These are phyloP conservation scores for Falciphora oryzae DNA, from an alignment of 2,329 filamentous ascomycete genomes.

Conservation along the genomic window DNA sequence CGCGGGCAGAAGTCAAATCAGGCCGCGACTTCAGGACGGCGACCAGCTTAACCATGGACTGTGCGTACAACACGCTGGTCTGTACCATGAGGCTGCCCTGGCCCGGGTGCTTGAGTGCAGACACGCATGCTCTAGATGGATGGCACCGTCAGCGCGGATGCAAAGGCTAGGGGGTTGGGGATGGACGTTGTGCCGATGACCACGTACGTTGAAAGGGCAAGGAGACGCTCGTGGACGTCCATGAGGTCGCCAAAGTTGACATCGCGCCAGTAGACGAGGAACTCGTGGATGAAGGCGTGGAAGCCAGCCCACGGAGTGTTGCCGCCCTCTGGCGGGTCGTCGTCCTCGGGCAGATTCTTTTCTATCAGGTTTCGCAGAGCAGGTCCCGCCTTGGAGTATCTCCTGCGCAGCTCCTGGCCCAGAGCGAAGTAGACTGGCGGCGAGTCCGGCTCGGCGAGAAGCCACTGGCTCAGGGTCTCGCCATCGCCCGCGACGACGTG, in stretches of 20 bases:
- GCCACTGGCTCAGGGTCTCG: slow-evolving; percentile 58
- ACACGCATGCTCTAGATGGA: slow-evolving; percentile 64
- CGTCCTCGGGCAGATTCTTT: slow-evolving; percentile 56
- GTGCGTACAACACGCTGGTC: slow-evolving; percentile 75
- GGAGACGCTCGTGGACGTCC: slow-evolving; percentile 68
- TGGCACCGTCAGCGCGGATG: not conserved
- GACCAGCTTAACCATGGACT: slow-evolving; percentile 73
- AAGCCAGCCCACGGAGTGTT: slow-evolving; percentile 71
- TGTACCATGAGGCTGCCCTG: slow-evolving; percentile 78
- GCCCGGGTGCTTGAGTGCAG: slow-evolving; percentile 71
- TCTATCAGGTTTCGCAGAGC: slow-evolving; percentile 60
- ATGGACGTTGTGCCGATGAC: too few species aligned
- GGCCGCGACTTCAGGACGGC: slow-evolving; percentile 78
- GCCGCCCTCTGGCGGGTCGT: slow-evolving; percentile 57
- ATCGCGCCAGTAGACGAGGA: slow-evolving; percentile 75
- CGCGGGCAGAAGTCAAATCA: slow-evolving; percentile 61
- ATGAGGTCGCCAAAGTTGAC: slow-evolving; percentile 71
- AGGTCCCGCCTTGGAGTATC: slow-evolving; percentile 43
- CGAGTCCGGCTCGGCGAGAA: slow-evolving; percentile 69
- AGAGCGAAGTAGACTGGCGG: slow-evolving; percentile 62
- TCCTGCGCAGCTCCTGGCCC: slow-evolving; percentile 57
- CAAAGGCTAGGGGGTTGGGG: not conserved
- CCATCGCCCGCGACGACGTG: slow-evolving; percentile 53
- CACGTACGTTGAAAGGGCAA: slow-evolving; percentile 42
- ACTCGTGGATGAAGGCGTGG: slow-evolving; percentile 72